Evolutionary conservation across 257 asterid species (phyloP).

Genomic region (Nemophila menziesii): DNA sequence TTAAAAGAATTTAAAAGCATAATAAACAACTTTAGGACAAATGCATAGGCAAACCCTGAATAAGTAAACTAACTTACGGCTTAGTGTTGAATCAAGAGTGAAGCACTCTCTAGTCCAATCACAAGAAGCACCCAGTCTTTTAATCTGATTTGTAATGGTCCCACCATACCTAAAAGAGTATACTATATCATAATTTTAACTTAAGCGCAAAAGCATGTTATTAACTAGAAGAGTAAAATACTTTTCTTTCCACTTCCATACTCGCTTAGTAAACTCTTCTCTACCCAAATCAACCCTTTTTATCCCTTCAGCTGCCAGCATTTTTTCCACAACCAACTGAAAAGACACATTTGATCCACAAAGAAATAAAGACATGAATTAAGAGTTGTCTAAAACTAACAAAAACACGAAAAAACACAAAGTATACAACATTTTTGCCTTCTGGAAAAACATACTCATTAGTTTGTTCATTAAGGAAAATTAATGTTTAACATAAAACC

Average conservation of each 20-base stretch:
- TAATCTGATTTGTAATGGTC: slow-evolving; percentile 89
- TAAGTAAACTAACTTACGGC: slow-evolving; percentile 60
- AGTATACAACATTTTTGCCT: background rate
- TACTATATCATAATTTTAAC: slow-evolving; percentile 2
- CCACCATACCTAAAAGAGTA: slow-evolving; percentile 73
- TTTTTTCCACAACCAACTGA: slow-evolving; percentile 96
- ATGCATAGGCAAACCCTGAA: background rate
- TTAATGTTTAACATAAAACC: slow-evolving; percentile 23
- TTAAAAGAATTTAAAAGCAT: slow-evolving; percentile 8
- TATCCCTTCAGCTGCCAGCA: slow-evolving; percentile 89
- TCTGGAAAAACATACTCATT: background rate
- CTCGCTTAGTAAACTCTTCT: slow-evolving; percentile 83
- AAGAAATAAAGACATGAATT: background rate
- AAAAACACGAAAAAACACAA: background rate
- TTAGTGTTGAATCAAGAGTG: slow-evolving; percentile 90
- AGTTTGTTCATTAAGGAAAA: background rate
- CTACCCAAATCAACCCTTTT: slow-evolving; percentile 81
- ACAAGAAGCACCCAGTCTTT: slow-evolving; percentile 99
- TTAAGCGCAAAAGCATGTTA: background rate
- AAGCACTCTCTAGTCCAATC: slow-evolving; percentile 94
- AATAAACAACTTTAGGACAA: background rate
- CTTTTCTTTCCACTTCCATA: slow-evolving; percentile 99
- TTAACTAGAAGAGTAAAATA: slow-evolving; percentile 16
- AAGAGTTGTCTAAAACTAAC: background rate
- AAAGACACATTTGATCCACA: slow-evolving; percentile 13